Conservation (phyloP, 352 stramenopile species). For the Thraustochytrium striatum region DNA sequence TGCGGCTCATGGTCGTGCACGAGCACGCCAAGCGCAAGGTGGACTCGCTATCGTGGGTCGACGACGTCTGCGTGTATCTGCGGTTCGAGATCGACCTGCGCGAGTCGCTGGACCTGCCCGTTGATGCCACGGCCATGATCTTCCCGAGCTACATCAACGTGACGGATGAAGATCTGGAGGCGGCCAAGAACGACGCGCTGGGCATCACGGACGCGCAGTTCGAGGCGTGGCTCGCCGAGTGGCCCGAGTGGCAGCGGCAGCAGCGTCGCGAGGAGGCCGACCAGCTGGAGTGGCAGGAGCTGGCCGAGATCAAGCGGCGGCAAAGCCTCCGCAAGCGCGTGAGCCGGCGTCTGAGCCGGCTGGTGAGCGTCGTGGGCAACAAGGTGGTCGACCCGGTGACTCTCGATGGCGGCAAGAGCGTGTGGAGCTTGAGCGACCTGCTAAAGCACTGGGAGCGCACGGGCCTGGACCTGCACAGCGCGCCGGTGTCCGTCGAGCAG, state of each 20-base stretch:
- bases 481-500: too few relatives aligned
- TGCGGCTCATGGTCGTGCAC: constrained; percentile 32
- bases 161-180: not conserved
- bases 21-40: not conserved
- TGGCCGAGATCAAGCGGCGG: too few relatives aligned
- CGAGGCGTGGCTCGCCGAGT: not conserved
- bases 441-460: too few relatives aligned
- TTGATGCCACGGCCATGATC: not conserved
- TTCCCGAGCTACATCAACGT: constrained; percentile 23
- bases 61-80: constrained; percentile 39
- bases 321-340: too few relatives aligned
- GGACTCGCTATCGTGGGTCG: not conserved
- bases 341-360: too few relatives aligned
- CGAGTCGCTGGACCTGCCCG: constrained; percentile 8
- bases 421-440: too few relatives aligned
- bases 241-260: constrained; percentile 33
- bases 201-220: not conserved
- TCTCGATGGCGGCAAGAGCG: too few relatives aligned
- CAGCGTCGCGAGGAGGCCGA: too few relatives aligned
- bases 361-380: too few relatives aligned
- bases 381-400: too few relatives aligned
- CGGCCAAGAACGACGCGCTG: not conserved
- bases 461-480: too few relatives aligned
- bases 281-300: too few relatives aligned
- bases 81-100: constrained; percentile 12